Conservation (phyloP, 495 filamentous ascomycete genomes). For the Penicillium pancosmium region DNA sequence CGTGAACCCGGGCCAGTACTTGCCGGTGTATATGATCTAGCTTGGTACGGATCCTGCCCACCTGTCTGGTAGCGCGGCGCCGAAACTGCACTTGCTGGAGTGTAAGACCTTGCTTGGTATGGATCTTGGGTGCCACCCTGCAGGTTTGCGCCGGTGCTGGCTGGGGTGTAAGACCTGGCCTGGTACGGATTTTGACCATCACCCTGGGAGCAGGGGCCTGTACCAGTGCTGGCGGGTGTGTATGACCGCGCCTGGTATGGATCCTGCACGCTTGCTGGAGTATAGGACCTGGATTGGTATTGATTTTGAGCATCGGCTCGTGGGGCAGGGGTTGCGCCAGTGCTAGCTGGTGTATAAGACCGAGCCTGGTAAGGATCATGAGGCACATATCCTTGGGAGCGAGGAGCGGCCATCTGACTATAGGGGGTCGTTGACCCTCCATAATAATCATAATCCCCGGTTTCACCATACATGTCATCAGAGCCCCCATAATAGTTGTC, state of each 20-base stretch:
- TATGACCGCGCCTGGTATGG: slow-evolving; percentile 7
- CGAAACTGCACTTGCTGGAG: slow-evolving; percentile 4
- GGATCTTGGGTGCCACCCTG: neutral
- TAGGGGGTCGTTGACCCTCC: neutral
- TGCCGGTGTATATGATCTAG: slow-evolving; percentile 12
- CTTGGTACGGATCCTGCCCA: slow-evolving; percentile 18
- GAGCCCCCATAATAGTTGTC: neutral
- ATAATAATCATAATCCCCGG: slow-evolving; percentile 1
- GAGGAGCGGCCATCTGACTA: neutral
- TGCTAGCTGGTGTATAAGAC: slow-evolving; percentile 4
- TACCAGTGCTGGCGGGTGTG: slow-evolving; percentile 2
- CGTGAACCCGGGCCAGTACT: slow-evolving; percentile 13
- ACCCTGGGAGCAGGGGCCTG: neutral
- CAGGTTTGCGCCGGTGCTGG: neutral
- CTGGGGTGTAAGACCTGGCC: slow-evolving; percentile 15
- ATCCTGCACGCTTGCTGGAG: slow-evolving; percentile 10
- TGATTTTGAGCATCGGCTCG: neutral
- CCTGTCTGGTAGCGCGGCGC: neutral
- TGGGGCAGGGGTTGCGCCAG: neutral
- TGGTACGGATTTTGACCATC: neutral
- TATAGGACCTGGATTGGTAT: slow-evolving; percentile 14
- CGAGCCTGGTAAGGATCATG: slow-evolving; percentile 10
- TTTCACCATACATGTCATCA: neutral
- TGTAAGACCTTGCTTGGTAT: slow-evolving; percentile 13
- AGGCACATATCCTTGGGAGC: slow-evolving; percentile 2